These are phyloP conservation scores for Kuraishia piskuri DNA, from an alignment of 805 yeast species.

Conservation along the genomic window DNA sequence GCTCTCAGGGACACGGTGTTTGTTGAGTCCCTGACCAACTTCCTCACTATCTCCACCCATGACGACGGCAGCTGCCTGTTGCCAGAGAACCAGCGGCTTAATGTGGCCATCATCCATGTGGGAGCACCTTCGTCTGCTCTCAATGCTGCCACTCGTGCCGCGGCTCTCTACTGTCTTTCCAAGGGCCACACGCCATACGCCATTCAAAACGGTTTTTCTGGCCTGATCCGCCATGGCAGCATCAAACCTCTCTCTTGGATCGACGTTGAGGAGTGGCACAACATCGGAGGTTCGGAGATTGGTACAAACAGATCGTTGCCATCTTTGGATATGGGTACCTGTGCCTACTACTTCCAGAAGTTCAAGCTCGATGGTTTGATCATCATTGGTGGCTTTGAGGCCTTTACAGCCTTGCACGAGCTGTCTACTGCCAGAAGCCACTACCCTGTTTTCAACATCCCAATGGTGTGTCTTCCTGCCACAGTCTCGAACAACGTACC, in stretches of 20 bases:
- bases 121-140: conserved; percentile 80
- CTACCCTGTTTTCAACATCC: conserved; percentile 69
- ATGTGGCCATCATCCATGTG: conserved; percentile 63
- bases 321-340: conserved; percentile 53
- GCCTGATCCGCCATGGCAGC: conserved; percentile 55
- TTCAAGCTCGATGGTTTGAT: conserved; percentile 62
- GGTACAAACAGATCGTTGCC: conserved; percentile 76
- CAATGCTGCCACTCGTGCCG: conserved; percentile 70
- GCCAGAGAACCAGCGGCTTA: conserved; percentile 43
- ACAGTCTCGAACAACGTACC: conserved; percentile 78
- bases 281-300: conserved; percentile 70
- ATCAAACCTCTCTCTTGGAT: conserved; percentile 57
- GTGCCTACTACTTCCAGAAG: conserved; percentile 67
- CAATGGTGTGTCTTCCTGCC: conserved; percentile 72
- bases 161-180: conserved; percentile 67
- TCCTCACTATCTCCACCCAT: conserved; percentile 58
- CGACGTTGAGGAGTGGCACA: conserved; percentile 66
- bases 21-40: conserved; percentile 54
- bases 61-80: conserved; percentile 56
- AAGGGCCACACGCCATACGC: conserved; percentile 68
- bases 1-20: conserved; percentile 63
- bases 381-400: conserved; percentile 78
- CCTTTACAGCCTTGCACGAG: conserved; percentile 62
- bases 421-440: conserved; percentile 48
- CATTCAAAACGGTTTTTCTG: conserved; percentile 67